Base-by-base conservation (phyloP, 345 rosid genomes). In the Hypericum androsaemum region DNA sequence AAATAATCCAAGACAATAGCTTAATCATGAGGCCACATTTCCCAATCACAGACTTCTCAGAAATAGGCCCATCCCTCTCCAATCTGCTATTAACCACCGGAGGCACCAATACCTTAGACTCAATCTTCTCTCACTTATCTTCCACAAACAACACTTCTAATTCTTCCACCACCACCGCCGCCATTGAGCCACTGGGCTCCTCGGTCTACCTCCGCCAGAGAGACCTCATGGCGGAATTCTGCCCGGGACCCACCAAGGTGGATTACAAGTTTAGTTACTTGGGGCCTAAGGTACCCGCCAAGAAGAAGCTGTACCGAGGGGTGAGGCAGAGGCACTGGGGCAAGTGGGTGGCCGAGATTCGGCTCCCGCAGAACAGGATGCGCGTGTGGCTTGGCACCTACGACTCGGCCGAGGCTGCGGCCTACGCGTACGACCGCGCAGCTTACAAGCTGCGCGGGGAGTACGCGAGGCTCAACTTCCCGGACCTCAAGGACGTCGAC, bases 251-350 rank as follows among this genome's bases (percentile, higher is more conserved):
- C 78, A 66, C 69, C 59, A 41, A 64, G 17, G 22, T 32, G 8
- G 53, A 17, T 57, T 53, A 50, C 28, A 12, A 57, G 0, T 44
- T 56, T 13, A 52, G 53, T 39, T 62, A 58, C 52, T 12, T 47
- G 54, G 13, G 65, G 17, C 81, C 74, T 2, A 51, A 22, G 32
- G 32, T 22, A 22, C 13, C 54, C 54, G 41, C 41, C 52, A 87
- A 64, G 82, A 82, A 80, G 80, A 92, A 92, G 61, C 77, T 83
- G 16, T 92, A 92, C 85, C 74, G 96, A 59, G 98, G 98, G 62
- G 98, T 92, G 63, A 83, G 98, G 58, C 98, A 92, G 81, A 80
- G 98, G 61, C 97, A 85, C 47, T 83, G 97, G 97, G 98, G 98
- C 5, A 92, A 88, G 76, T 92, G 98, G 98, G 98, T 92, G 12